Conservation (phyloP, 2,329 filamentous ascomycete genomes). For the Fusarium succisae region DNA sequence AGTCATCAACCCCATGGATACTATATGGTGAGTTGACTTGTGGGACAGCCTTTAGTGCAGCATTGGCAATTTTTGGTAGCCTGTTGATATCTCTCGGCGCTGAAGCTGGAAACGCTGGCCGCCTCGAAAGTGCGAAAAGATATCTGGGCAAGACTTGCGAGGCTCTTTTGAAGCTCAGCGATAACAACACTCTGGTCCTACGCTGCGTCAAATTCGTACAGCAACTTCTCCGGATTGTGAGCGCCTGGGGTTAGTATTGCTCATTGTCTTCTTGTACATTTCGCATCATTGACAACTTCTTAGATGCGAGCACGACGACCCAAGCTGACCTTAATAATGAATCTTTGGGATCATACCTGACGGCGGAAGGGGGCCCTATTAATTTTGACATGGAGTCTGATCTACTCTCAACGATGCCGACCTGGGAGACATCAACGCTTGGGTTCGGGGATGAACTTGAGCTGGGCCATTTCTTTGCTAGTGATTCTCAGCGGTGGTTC, state of each 20-base stretch:
- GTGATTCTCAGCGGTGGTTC: conserved; percentile 5
- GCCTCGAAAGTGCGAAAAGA: neutral
- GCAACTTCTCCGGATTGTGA: neutral
- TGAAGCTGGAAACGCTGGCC: neutral
- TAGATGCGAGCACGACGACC: neutral
- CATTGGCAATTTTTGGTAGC: conserved; percentile 14
- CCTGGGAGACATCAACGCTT: neutral
- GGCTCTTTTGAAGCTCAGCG: neutral
- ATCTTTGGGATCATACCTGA: neutral
- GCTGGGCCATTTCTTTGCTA: conserved; percentile 3
- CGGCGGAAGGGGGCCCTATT: neutral
- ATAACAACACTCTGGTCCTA: neutral
- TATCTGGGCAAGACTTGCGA: neutral
- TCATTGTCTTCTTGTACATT: fast-evolving
- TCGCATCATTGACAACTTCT: fast-evolving
- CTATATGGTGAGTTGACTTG: fast-evolving
- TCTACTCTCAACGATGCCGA: neutral
- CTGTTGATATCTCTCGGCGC: neutral
- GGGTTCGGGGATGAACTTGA: conserved; percentile 7
- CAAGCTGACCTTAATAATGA: neutral
- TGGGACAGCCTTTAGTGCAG: conserved; percentile 16
- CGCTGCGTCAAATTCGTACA: neutral
- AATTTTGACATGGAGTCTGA: neutral
- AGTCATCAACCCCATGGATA: fast-evolving
- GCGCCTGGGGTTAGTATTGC: neutral